These are phyloP conservation scores for Umbelopsis vinacea DNA, from an alignment of 192 early-diverging fungal genomes.

Conservation along the genomic window DNA sequence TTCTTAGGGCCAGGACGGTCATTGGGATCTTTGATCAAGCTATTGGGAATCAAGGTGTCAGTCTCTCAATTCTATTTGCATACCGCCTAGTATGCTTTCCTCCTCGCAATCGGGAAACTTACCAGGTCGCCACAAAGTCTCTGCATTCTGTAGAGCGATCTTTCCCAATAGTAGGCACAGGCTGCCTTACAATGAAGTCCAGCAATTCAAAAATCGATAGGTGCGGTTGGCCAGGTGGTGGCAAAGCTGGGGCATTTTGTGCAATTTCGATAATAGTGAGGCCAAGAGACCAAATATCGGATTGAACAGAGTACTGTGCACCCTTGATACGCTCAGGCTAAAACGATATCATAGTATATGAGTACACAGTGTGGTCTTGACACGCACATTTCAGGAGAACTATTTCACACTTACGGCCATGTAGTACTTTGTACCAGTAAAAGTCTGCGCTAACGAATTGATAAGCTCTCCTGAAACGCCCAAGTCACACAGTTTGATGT, in stretches of 20 bases:
- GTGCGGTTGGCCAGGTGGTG: slow-evolving; percentile 73
- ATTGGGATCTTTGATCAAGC: slow-evolving; percentile 75
- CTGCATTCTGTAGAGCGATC: slow-evolving; percentile 64
- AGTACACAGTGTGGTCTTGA: background rate
- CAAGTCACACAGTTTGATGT: slow-evolving; percentile 96
- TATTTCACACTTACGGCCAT: slow-evolving; percentile 74
- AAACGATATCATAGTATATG: background rate
- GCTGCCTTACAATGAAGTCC: slow-evolving; percentile 89
- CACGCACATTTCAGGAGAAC: background rate
- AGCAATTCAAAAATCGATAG: slow-evolving; percentile 91
- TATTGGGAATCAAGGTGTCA: slow-evolving; percentile 23
- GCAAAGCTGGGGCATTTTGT: slow-evolving; percentile 90
- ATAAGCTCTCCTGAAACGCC: slow-evolving; percentile 91
- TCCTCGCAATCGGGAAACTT: slow-evolving; percentile 8
- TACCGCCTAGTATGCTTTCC: too few relatives aligned
- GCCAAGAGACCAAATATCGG: slow-evolving; percentile 97
- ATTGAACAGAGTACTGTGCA: slow-evolving; percentile 82
- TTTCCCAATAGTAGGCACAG: slow-evolving; percentile 75
- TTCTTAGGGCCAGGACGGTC: slow-evolving; percentile 69
- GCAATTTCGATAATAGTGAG: slow-evolving; percentile 93
- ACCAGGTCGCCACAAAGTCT: slow-evolving; percentile 75
- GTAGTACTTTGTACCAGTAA: slow-evolving; percentile 95
- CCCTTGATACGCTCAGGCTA: slow-evolving; percentile 96
- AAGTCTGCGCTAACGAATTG: slow-evolving; percentile 89
- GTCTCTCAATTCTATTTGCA: background rate